A percentile compares a stretch with the other conserved stretches of the same genome.
Conservation (phyloP, 495 filamentous ascomycete genomes). For the Neurospora sp. region DNA sequence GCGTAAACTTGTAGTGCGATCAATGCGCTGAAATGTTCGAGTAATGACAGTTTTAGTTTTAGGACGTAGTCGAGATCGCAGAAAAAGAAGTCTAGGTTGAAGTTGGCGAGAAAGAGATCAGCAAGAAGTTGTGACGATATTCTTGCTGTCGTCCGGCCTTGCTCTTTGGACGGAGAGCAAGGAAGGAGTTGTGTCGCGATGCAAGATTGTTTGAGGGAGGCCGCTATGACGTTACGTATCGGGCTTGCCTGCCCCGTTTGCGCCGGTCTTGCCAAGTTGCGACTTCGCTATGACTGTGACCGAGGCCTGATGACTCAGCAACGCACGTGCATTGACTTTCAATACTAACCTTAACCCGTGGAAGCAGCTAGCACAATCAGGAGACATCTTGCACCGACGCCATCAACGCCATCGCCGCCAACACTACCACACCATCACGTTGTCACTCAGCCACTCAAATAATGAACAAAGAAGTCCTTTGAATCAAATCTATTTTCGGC, state of each 20-base stretch:
- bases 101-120: background rate
- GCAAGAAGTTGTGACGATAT: slow-evolving; percentile 8
- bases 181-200: background rate
- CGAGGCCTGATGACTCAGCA: background rate
- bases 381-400: background rate
- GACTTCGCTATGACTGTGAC: background rate
- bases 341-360: background rate
- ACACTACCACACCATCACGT: background rate
- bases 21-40: background rate
- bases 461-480: background rate
- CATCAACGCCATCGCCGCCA: background rate
- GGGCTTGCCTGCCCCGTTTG: background rate
- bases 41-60: background rate
- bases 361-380: background rate
- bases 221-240: background rate
- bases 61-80: background rate
- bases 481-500: background rate
- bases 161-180: background rate
- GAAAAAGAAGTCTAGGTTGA: background rate
- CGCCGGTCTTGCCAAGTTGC: background rate
- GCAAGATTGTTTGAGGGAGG: background rate
- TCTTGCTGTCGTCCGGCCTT: background rate
- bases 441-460: background rate
- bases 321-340: background rate
- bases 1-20: background rate